phyloP scores from a whole-genome alignment of 441 rosid genomes.

The Hura crepitans region DNA sequence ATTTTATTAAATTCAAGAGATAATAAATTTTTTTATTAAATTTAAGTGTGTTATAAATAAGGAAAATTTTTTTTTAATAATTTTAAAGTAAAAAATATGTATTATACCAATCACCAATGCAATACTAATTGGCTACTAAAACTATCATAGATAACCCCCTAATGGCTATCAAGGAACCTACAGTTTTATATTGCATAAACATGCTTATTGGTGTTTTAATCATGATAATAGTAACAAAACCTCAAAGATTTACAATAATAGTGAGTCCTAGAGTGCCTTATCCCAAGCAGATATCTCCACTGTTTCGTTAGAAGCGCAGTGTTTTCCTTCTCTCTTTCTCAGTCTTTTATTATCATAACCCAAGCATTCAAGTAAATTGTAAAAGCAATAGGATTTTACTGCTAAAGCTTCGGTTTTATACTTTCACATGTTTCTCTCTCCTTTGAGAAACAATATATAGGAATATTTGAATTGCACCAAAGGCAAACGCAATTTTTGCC shows the following conservation, averaged over 20 bases:
- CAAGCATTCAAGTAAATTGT: too few species aligned
- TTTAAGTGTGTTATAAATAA: too few species aligned
- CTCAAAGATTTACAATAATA: neutral
- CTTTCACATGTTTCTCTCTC: neutral
- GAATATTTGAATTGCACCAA: slow-evolving; percentile 4
- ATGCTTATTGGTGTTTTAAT: neutral
- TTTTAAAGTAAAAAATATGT: too few species aligned
- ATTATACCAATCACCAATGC: too few species aligned
- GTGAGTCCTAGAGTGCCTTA: neutral
- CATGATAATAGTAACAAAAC: neutral
- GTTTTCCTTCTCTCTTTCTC: too few species aligned
- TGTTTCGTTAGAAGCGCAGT: neutral
- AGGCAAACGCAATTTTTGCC: neutral
- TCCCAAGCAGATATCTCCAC: neutral
- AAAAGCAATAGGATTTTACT: too few species aligned
- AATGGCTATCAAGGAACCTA: neutral
- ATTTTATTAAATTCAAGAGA: too few species aligned
- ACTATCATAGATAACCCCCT: too few species aligned
- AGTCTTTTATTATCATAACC: too few species aligned
- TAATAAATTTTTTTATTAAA: too few species aligned
- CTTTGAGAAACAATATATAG: neutral
- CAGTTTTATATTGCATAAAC: neutral
- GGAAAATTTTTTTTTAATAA: too few species aligned
- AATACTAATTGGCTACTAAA: neutral
- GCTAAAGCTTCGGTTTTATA: too few species aligned